Base-by-base conservation (phyloP, 108 stramenopile species). In the Skeletonema tropicum region DNA sequence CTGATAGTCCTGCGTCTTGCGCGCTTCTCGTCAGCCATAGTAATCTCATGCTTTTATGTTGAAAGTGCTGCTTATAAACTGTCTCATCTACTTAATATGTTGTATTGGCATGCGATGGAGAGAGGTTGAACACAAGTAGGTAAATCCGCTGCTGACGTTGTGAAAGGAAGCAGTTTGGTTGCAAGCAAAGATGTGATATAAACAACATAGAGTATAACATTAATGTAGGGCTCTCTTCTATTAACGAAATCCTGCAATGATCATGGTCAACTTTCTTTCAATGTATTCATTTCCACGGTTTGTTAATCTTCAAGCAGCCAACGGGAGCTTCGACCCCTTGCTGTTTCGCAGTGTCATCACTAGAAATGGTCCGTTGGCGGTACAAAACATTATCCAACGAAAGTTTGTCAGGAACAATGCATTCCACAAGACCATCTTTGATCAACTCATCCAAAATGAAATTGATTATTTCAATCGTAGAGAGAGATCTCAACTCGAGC, bases 241-340 rank as follows among this genome's bases (percentile, higher is more conserved):
- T 45, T 29, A 29, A 29, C 42, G 1, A 15, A 45, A 5, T 12
- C 38, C 38, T 39, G 38, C 38, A 12, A 11, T n/a, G 42, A 10
- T 1, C 39, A 11, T n/a, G 42, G 0, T 1, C 39, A 41, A 41
- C 11, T 41, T 13, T 41, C 39, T 41, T n/a, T 45, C 42, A 45
- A 45, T 3, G 2, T 15, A 45, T 55, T 55, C 23, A 55, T 74
- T 88, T 92, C 91, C 91, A 92, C 14, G 91, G 91, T 60, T 92
- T 92, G 5, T 85, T 71, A 35, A 92, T 85, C 68, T 92, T 92
- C 85, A 92, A 80, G 57, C 87, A 88, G 31, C 84, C 23, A 23
- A 6, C 33, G 3, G 29, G 23, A 13, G 32, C 13, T 59, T 81
- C 26, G 74, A 32, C 38, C 69, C 79, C 21, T 77, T 77, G 33